Evolutionary conservation across 2,329 filamentous ascomycete genomes (phyloP), one percentile per base, ranked within the genome.

Genomic region (Aureobasidium subglaciale): DNA sequence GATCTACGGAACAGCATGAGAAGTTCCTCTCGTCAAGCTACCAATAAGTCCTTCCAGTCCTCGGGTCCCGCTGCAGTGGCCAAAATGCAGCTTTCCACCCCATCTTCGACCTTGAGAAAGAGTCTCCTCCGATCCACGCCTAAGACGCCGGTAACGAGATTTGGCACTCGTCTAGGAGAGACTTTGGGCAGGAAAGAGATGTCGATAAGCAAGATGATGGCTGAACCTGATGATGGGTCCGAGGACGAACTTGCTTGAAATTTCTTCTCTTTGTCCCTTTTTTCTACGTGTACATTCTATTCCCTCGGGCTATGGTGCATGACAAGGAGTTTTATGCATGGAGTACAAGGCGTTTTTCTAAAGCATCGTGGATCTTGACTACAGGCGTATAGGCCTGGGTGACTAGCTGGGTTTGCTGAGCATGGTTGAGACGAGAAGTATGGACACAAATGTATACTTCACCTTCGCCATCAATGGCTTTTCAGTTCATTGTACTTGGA

Each of bases 221-320:
- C 38, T 13, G 15, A 18, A 29, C 40, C 40, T 22, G 50, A 55
- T 22, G 50, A 55, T 37, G 50, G 50, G n/a, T 55, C 50, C 5
- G 50, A 55, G 40, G 50, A 55, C 29, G 50, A 55, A 45, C 50
- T 55, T 37, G 50, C 50, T 27, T 45, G 22, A 13, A 5, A 4
- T 22, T 5, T 38, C 20, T 10, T 13, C 13, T 32, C 22, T 20
- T 32, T 32, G 3, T 25, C 22, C 10, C 18, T 27, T 48, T 34
- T 34, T 22, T 48, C 27, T 46, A 3, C 16, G 34, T 24, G 6
- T 16, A n/a, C n/a, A n/a, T n/a, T 9, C 18, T 16, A 34, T 49
- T 27, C 2, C 4, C 29, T 20, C 2, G 13, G 27, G 7, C 5
- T 43, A 27, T 18, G 15, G 22, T 35, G 18, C 22, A 34, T 48